Evolutionary conservation across 2,329 filamentous ascomycete species (phyloP).

Genomic region (Colletotrichum coccodes): DNA sequence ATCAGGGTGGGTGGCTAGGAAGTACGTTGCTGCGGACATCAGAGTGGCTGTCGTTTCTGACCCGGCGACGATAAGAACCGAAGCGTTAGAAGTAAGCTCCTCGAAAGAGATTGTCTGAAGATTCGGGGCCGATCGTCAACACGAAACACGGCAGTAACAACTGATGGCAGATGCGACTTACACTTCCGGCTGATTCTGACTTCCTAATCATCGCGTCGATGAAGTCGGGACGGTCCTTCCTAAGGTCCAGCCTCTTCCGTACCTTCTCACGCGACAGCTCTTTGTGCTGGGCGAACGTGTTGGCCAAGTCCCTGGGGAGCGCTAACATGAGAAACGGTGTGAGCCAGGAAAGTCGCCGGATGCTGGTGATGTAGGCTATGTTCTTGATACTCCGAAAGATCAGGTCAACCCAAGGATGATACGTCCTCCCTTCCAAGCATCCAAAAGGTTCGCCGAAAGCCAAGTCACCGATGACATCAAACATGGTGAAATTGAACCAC

Average conservation of each 20-base stretch:
- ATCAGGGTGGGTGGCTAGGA: conserved; percentile 42
- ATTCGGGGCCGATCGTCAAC: background rate
- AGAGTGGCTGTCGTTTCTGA: conserved; percentile 45
- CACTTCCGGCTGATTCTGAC: background rate
- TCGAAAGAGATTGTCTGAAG: background rate
- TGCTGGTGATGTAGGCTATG: background rate
- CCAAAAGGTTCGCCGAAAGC: conserved; percentile 41
- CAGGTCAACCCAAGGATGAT: conserved; percentile 9
- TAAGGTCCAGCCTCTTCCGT: background rate
- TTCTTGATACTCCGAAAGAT: conserved; percentile 6
- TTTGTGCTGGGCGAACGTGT: background rate
- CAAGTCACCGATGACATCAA: conserved; percentile 43
- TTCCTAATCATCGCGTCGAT: conserved; percentile 3
- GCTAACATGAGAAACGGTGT: background rate
- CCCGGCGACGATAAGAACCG: conserved; percentile 37
- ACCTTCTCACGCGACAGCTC: conserved; percentile 4
- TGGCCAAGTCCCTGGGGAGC: background rate
- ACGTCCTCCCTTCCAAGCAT: conserved; percentile 33
- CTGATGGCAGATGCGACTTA: too few species aligned
- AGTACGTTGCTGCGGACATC: conserved; percentile 38
- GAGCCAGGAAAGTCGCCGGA: background rate
- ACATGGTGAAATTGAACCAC: conserved; percentile 41
- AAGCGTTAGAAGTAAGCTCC: background rate
- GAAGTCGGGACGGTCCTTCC: conserved; percentile 6
- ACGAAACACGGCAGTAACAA: background rate